Percentiles rank a stretch among this genome's conserved stretches.
phyloP scores from a whole-genome alignment of 495 filamentous ascomycete species.

The Hyaloscypha hepaticicola region DNA sequence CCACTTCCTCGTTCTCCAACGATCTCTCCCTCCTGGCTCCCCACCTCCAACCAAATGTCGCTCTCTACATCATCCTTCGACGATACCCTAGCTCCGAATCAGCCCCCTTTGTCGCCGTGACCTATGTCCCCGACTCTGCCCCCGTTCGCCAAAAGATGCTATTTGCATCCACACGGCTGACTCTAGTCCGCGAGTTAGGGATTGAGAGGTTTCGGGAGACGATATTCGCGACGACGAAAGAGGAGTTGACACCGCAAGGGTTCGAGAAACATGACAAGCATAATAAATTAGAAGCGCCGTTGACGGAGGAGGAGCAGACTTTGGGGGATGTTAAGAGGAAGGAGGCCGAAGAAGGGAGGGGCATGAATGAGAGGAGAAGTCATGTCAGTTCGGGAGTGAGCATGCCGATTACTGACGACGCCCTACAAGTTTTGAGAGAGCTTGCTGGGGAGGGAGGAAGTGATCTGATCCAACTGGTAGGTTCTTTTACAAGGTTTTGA shows the following conservation, averaged over 20 bases:
- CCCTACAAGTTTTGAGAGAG: conserved; percentile 60
- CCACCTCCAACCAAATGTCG: conserved; percentile 68
- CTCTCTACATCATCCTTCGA: conserved; percentile 84
- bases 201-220: conserved; percentile 80
- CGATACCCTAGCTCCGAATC: conserved; percentile 50
- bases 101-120: conserved; percentile 67
- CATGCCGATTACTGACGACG: conserved; percentile 67
- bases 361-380: conserved; percentile 62
- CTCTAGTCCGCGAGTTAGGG: conserved; percentile 81
- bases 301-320: conserved; percentile 84
- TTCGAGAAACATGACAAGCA: conserved; percentile 77
- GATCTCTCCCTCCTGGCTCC: conserved; percentile 58
- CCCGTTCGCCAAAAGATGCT: conserved; percentile 95
- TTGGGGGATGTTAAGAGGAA: conserved; percentile 74
- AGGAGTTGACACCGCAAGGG: conserved; percentile 67
- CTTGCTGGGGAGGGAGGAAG: conserved; percentile 49
- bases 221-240: conserved; percentile 72
- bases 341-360: conserved; percentile 74
- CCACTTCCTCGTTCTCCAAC: conserved; percentile 57
- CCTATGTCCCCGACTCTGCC: conserved; percentile 87
- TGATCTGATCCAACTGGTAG: conserved; percentile 77
- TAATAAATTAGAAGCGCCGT: conserved; percentile 63
- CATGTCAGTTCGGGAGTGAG: conserved; percentile 52
- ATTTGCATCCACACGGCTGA: conserved; percentile 84
- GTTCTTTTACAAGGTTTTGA: conserved; percentile 32